phyloP scores from a whole-genome alignment of 2,329 filamentous ascomycete genomes.

The Beauveria asiatica region DNA sequence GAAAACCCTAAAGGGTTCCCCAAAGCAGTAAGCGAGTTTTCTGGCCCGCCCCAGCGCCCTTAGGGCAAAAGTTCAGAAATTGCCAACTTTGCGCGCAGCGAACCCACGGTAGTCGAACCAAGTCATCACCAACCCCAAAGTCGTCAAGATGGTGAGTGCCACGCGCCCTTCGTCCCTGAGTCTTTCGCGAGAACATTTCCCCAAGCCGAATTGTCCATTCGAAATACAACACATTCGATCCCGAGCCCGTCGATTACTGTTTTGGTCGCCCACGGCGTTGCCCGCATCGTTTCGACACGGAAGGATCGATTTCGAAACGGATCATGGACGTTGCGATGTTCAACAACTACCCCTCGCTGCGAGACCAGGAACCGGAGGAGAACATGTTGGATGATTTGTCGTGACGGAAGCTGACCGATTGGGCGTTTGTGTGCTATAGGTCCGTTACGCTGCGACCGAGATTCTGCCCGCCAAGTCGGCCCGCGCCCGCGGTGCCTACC shows the following conservation, averaged over 20 bases:
- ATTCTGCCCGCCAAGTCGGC: conserved; percentile 88
- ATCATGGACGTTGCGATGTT: background rate
- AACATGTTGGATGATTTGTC: background rate
- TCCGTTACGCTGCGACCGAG: conserved; percentile 91
- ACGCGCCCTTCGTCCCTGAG: conserved; percentile 16
- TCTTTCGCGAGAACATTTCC: background rate
- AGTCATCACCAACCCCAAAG: conserved; percentile 40
- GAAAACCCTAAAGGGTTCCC: conserved; percentile 31
- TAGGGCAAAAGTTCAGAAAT: conserved; percentile 40
- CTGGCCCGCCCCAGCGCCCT: conserved; percentile 27
- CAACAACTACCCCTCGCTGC: background rate
- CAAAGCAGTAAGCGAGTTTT: conserved; percentile 37
- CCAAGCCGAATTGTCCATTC: conserved; percentile 10
- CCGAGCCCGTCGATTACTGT: background rate
- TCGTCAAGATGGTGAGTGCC: conserved; percentile 48
- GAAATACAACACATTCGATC: conserved; percentile 13
- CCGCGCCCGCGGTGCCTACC: conserved; percentile 96
- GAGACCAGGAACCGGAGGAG: background rate
- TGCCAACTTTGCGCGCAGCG: conserved; percentile 35
- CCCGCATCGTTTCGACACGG: background rate
- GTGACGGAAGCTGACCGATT: conserved; percentile 15
- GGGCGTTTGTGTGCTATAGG: conserved; percentile 40
- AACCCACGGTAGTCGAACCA: conserved; percentile 43
- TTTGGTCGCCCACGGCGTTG: background rate
- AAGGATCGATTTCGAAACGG: conserved; percentile 5